These are phyloP conservation scores for Ascochyta lentis DNA, from an alignment of 2,329 filamentous ascomycete genomes.

Conservation along the genomic window DNA sequence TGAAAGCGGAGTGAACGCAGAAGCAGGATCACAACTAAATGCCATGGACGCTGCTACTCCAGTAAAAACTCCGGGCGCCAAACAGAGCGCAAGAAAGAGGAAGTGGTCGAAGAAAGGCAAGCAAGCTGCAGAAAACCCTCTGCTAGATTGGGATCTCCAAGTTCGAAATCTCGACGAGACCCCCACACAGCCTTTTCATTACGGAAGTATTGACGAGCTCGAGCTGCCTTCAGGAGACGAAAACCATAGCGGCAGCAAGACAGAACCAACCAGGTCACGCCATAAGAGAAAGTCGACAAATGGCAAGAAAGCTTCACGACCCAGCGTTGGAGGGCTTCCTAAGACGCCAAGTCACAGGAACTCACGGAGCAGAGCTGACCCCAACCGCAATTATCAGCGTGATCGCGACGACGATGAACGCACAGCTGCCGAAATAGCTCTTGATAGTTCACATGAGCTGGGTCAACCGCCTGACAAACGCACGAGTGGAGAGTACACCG, in stretches of 20 bases:
- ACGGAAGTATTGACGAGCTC: neutral
- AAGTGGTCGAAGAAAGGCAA: conserved; percentile 4
- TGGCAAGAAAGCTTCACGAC: neutral
- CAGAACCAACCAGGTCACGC: neutral
- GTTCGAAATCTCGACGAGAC: neutral
- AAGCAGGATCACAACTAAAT: neutral
- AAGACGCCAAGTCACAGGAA: neutral
- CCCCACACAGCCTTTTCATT: neutral
- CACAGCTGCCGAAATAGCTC: conserved; percentile 25
- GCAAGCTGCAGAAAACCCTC: neutral
- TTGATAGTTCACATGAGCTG: conserved; percentile 18
- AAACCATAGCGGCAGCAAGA: neutral
- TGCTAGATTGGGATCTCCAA: neutral
- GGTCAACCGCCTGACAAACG: conserved; percentile 25
- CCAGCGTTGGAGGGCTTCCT: conserved; percentile 2
- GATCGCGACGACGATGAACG: conserved; percentile 1
- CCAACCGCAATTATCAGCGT: conserved; percentile 9
- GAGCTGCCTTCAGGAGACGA: neutral
- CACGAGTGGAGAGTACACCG: conserved; percentile 23
- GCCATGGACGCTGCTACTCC: neutral
- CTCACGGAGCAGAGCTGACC: neutral
- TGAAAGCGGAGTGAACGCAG: neutral
- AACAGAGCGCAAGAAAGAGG: neutral
- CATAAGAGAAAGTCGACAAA: neutral
- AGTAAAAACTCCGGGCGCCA: neutral